These are phyloP conservation scores for Mucor indicus DNA, from an alignment of 371 early-diverging fungal species.

Conservation along the genomic window DNA sequence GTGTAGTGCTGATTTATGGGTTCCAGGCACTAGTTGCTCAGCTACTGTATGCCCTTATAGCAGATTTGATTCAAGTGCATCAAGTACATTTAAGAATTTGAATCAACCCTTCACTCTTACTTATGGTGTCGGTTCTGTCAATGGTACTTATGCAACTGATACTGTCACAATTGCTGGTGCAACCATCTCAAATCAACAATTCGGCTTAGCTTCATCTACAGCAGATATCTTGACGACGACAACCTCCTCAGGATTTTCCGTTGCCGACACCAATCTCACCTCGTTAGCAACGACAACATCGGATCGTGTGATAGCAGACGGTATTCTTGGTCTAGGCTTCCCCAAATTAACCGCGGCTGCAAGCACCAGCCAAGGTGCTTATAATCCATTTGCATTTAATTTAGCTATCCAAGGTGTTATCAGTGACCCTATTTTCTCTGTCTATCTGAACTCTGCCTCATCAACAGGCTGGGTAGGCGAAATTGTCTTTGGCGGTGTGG, in stretches of 20 bases:
- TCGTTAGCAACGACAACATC: constrained; percentile 8
- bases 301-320: too few relatives aligned
- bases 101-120: constrained; percentile 5
- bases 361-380: background rate
- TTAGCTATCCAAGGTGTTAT: constrained; percentile 10
- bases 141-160: constrained; percentile 23
- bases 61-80: constrained; percentile 15
- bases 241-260: constrained; percentile 16
- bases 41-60: constrained; percentile 7
- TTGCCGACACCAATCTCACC: constrained; percentile 10
- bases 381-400: constrained; percentile 17
- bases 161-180: constrained; percentile 16
- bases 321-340: constrained; percentile 29
- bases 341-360: constrained; percentile 14
- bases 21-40: constrained; percentile 17
- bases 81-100: constrained; percentile 11
- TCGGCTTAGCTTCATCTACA: constrained; percentile 31
- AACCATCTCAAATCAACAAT: constrained; percentile 22
- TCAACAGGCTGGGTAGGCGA: constrained; percentile 23
- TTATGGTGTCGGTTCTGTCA: constrained; percentile 25
- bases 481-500: constrained; percentile 58
- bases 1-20: constrained; percentile 27
- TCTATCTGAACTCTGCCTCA: constrained; percentile 10
- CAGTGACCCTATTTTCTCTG: constrained; percentile 17
- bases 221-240: too few relatives aligned